phyloP scores from a whole-genome alignment of 768 basidiomycete genomes.

The Boletus edulis region DNA sequence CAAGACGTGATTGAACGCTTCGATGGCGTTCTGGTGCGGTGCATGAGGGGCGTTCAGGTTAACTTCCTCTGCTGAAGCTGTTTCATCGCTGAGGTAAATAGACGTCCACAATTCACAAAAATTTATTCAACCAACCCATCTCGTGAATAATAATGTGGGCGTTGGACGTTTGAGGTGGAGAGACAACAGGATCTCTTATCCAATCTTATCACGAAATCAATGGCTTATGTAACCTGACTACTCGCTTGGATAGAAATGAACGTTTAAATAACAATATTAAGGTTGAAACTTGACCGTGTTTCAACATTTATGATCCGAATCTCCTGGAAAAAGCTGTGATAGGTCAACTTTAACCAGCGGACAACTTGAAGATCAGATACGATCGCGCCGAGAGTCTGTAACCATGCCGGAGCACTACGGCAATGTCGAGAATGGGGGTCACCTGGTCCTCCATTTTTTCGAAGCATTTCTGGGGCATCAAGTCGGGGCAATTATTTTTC shows the following conservation, averaged over 20 bases:
- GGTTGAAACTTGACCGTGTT: slow-evolving; percentile 26
- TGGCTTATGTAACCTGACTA: slow-evolving; percentile 15
- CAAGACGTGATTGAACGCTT: slow-evolving; percentile 59
- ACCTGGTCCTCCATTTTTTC: slow-evolving; percentile 16
- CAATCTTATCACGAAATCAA: slow-evolving; percentile 21
- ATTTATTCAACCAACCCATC: slow-evolving; percentile 26
- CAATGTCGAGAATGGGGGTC: slow-evolving; percentile 19
- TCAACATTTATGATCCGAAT: slow-evolving; percentile 27
- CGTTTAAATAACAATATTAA: slow-evolving; percentile 21
- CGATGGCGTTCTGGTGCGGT: slow-evolving; percentile 58
- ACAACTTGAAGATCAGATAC: not conserved
- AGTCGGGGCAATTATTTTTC: not conserved
- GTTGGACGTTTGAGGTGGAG: slow-evolving; percentile 4
- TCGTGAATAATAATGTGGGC: not conserved
- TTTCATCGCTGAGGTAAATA: slow-evolving; percentile 13
- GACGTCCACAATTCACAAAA: not conserved
- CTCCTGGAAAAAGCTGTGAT: slow-evolving; percentile 1
- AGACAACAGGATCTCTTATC: not conserved
- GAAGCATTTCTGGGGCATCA: slow-evolving; percentile 6
- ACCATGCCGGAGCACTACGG: slow-evolving; percentile 13
- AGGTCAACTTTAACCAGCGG: slow-evolving; percentile 6
- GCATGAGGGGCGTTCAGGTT: slow-evolving; percentile 56
- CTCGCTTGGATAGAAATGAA: slow-evolving; percentile 9
- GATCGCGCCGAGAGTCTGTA: not conserved
- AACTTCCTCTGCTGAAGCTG: slow-evolving; percentile 59